Evolutionary conservation across 352 stramenopile species (phyloP).

Genomic region (Pythium brachiatum): DNA sequence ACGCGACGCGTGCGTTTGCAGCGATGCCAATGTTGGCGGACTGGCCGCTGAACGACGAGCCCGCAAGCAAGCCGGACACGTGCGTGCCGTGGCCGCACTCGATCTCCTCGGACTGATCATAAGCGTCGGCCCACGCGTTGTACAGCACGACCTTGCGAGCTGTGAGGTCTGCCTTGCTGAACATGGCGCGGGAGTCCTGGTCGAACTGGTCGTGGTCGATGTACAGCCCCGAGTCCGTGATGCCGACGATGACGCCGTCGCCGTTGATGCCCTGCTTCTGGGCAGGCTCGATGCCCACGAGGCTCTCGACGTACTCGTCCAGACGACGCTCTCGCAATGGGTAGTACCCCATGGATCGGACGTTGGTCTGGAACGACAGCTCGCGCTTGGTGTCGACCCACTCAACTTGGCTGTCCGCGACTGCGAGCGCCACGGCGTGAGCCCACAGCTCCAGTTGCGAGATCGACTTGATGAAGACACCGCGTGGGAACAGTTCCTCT

Average conservation of each 20-base stretch:
- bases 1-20: slow-evolving; percentile 77
- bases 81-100: slow-evolving; percentile 88
- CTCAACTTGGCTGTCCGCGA: slow-evolving; percentile 53
- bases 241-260: slow-evolving; percentile 71
- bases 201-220: slow-evolving; percentile 84
- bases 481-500: slow-evolving; percentile 26
- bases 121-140: slow-evolving; percentile 65
- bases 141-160: slow-evolving; percentile 80
- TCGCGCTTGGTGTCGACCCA: slow-evolving; percentile 54
- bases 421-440: slow-evolving; percentile 45
- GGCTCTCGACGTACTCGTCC: slow-evolving; percentile 53
- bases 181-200: slow-evolving; percentile 55
- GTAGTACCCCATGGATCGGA: not conserved
- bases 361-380: slow-evolving; percentile 32
- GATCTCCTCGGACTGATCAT: slow-evolving; percentile 62
- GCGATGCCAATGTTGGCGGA: slow-evolving; percentile 69
- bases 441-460: slow-evolving; percentile 57
- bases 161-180: slow-evolving; percentile 30
- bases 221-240: slow-evolving; percentile 81
- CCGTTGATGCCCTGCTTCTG: slow-evolving; percentile 61
- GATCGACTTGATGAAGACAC: slow-evolving; percentile 51
- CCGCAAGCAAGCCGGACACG: slow-evolving; percentile 75
- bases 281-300: slow-evolving; percentile 65
- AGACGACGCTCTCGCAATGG: slow-evolving; percentile 34
- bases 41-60: slow-evolving; percentile 65